Conservation (phyloP, 2,329 filamentous ascomycete species). For the Penicillium digitatum region DNA sequence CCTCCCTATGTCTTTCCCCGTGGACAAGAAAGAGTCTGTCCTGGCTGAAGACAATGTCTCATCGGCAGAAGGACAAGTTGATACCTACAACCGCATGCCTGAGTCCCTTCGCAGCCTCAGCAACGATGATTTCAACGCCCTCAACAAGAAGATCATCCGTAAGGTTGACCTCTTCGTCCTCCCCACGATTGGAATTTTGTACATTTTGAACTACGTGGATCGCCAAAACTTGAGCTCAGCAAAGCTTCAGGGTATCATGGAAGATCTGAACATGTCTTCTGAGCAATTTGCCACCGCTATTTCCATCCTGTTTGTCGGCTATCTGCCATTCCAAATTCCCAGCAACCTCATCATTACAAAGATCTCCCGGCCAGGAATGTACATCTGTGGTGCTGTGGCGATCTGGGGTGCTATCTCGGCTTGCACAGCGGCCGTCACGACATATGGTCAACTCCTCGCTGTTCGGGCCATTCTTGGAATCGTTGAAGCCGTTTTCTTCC, state of each 20-base stretch:
- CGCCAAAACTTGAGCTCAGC: slow-evolving; percentile 39
- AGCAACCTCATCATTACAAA: slow-evolving; percentile 52
- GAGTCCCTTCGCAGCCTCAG: slow-evolving; percentile 24
- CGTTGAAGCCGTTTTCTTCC: slow-evolving; percentile 60
- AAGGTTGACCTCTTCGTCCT: slow-evolving; percentile 33
- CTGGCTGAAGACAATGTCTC: slow-evolving; percentile 18
- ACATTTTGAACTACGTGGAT: slow-evolving; percentile 44
- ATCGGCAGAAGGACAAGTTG: slow-evolving; percentile 24
- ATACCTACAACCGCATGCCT: slow-evolving; percentile 22
- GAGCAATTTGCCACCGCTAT: slow-evolving; percentile 34
- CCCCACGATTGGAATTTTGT: slow-evolving; percentile 36
- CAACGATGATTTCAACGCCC: slow-evolving; percentile 19
- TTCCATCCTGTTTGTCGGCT: slow-evolving; percentile 29
- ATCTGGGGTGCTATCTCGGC: slow-evolving; percentile 61
- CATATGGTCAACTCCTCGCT: slow-evolving; percentile 53
- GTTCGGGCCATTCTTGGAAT: slow-evolving; percentile 59
- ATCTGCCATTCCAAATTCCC: slow-evolving; percentile 39
- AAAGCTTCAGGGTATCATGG: slow-evolving; percentile 41
- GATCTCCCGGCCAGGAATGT: slow-evolving; percentile 49
- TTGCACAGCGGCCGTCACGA: slow-evolving; percentile 51
- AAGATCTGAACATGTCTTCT: slow-evolving; percentile 38
- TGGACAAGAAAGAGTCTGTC: slow-evolving; percentile 21
- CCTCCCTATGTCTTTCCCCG: slow-evolving; percentile 2
- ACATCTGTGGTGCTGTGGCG: slow-evolving; percentile 53
- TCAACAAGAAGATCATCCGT: slow-evolving; percentile 26